Percentiles rank a stretch among this genome's conserved stretches.
Conservation (phyloP, 345 rosid species). For the Acer saccharum region DNA sequence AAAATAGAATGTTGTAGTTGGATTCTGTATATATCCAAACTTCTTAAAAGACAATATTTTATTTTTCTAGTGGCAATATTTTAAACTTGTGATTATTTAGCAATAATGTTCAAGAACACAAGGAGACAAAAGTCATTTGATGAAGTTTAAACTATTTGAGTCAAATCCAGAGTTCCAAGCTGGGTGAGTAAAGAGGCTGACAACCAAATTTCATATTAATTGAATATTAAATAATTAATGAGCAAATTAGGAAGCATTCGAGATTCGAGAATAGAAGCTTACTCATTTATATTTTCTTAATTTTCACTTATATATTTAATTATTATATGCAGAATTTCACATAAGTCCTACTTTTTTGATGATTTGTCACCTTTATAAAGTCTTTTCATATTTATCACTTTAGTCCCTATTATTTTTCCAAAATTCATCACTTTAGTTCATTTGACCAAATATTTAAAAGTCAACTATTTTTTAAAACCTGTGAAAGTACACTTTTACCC, state of each 20-base stretch:
- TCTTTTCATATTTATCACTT: no score
- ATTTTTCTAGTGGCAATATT: not conserved
- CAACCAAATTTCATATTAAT: conserved; percentile 1
- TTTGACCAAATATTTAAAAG: no score
- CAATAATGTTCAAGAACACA: not conserved
- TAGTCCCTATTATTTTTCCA: no score
- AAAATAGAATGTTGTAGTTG: no score
- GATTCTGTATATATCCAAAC: not conserved
- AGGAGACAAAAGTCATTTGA: not conserved
- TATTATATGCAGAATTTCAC: no score
- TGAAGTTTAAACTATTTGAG: not conserved
- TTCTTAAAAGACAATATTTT: not conserved
- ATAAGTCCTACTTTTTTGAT: no score
- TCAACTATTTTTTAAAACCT: no score
- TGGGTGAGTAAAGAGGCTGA: conserved; percentile 27
- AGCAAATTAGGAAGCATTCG: conserved; percentile 23
- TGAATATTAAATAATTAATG: no score
- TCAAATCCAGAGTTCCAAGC: conserved; percentile 30
- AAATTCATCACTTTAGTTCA: no score
- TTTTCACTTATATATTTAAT: not conserved
- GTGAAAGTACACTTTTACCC: no score
- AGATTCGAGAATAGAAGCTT: conserved; percentile 58
- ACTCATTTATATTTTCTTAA: conserved; percentile 5
- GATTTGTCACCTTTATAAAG: no score
- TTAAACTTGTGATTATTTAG: no score